A percentile compares a stretch with the other conserved stretches of the same genome.
Evolutionary conservation across 208 protist species (phyloP).

Genomic region (Leishmania braziliensis): DNA sequence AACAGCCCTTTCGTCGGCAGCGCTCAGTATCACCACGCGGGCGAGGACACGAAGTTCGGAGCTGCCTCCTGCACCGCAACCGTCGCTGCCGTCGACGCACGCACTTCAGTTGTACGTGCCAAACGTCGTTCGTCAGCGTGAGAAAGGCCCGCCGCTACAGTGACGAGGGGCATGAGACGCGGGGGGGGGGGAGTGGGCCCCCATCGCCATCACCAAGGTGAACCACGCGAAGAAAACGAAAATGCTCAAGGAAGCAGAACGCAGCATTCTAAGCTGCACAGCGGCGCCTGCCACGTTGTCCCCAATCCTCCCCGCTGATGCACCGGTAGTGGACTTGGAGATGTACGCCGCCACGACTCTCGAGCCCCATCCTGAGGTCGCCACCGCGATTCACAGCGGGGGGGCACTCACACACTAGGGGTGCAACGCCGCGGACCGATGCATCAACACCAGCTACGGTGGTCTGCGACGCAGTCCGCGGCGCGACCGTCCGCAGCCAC

Average conservation of each 20-base stretch:
- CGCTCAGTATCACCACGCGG: not conserved
- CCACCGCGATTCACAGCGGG: not conserved
- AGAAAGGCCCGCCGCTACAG: not conserved
- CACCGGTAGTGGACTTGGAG: not conserved
- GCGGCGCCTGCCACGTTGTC: not conserved
- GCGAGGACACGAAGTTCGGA: not conserved
- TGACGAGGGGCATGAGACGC: not conserved
- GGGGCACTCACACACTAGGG: not conserved
- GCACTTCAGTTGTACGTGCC: conserved; percentile 19
- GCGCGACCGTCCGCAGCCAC: not conserved
- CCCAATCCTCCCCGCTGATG: not conserved
- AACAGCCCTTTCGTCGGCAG: not conserved
- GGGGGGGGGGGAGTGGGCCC: not conserved
- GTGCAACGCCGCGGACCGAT: not conserved
- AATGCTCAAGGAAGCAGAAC: not conserved
- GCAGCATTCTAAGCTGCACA: not conserved
- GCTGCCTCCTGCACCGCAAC: not conserved
- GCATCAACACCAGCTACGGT: not conserved
- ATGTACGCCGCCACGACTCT: not conserved
- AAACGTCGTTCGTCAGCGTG: conserved; percentile 9
- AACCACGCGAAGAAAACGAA: not conserved
- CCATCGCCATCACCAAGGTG: not conserved
- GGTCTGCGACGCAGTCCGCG: not conserved
- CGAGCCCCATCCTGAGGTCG: not conserved
- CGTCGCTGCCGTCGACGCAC: not conserved